A percentile compares a stretch with the other conserved stretches of the same genome.
Conservation (phyloP, 768 basidiomycete genomes). For the Termitomyces sp. region DNA sequence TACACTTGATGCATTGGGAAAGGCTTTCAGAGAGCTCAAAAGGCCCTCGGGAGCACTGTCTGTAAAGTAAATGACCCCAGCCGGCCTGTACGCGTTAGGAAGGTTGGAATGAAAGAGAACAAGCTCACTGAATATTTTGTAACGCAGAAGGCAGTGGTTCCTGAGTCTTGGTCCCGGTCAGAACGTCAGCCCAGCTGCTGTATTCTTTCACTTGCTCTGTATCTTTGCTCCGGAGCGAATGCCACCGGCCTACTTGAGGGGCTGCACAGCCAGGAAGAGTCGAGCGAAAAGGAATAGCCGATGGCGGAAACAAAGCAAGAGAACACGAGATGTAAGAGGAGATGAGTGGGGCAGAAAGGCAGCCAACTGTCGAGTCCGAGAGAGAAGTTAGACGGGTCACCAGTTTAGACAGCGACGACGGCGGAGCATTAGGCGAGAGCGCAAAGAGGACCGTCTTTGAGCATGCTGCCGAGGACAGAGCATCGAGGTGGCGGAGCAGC, state of each 20-base stretch:
- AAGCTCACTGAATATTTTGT: slow-evolving; percentile 32
- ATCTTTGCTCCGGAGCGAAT: slow-evolving; percentile 47
- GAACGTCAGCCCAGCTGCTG: slow-evolving; percentile 49
- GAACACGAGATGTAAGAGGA: slow-evolving; percentile 46
- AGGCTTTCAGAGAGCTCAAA: slow-evolving; percentile 36
- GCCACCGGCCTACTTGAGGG: slow-evolving; percentile 71
- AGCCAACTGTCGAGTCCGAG: slow-evolving; percentile 49
- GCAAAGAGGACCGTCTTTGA: slow-evolving; percentile 45
- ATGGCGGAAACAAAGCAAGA: slow-evolving; percentile 47
- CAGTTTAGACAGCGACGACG: slow-evolving; percentile 36
- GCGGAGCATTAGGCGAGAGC: slow-evolving; percentile 40
- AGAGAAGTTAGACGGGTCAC: slow-evolving; percentile 38
- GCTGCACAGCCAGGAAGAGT: slow-evolving; percentile 55
- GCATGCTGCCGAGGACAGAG: slow-evolving; percentile 26
- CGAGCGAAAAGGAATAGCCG: slow-evolving; percentile 56
- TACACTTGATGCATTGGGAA: slow-evolving; percentile 50
- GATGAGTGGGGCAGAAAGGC: slow-evolving; percentile 52
- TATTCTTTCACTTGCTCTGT: slow-evolving; percentile 17
- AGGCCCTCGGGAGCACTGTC: slow-evolving; percentile 60
- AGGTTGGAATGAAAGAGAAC: background rate
- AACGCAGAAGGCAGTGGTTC: slow-evolving; percentile 37
- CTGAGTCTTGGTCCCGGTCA: slow-evolving; percentile 30
- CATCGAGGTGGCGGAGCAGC: slow-evolving; percentile 32
- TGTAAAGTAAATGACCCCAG: slow-evolving; percentile 49
- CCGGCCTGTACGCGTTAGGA: slow-evolving; percentile 18